phyloP scores from a whole-genome alignment of 73 alveolate genomes.

The Loxodes magnus region DNA sequence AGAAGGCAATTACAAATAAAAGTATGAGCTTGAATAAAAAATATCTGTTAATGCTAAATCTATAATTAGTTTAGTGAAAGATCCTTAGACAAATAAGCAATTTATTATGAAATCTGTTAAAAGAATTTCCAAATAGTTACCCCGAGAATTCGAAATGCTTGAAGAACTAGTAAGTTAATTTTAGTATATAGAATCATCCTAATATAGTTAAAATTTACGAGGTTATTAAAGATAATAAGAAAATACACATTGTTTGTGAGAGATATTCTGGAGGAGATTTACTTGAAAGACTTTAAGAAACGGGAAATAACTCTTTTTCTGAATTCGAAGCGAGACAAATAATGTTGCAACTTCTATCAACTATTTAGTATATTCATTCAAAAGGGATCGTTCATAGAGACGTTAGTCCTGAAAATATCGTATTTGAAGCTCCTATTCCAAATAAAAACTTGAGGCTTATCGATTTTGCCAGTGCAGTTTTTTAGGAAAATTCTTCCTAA shows the following conservation, averaged over 20 bases:
- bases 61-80: too few relatives aligned
- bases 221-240: neutral
- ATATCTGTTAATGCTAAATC: too few relatives aligned
- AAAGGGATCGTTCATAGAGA: conserved; percentile 9
- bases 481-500: too few relatives aligned
- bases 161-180: too few relatives aligned
- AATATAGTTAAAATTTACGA: neutral
- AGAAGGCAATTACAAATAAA: too few relatives aligned
- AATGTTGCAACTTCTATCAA: conserved; percentile 1
- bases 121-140: too few relatives aligned
- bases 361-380: neutral
- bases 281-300: neutral
- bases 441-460: too few relatives aligned
- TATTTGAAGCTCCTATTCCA: neutral
- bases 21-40: too few relatives aligned
- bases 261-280: conserved; percentile 12
- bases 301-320: neutral
- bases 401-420: conserved; percentile 10
- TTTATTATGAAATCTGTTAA: too few relatives aligned
- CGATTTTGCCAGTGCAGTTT: too few relatives aligned
- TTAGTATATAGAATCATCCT: neutral
- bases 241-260: conserved; percentile 7
- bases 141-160: too few relatives aligned
- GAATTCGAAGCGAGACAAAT: conserved; percentile 4
- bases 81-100: too few relatives aligned